Percentiles rank a stretch among this genome's conserved stretches.
These are phyloP conservation scores for Byssothecium circinans DNA, from an alignment of 2,329 filamentous ascomycete species.

Conservation along the genomic window DNA sequence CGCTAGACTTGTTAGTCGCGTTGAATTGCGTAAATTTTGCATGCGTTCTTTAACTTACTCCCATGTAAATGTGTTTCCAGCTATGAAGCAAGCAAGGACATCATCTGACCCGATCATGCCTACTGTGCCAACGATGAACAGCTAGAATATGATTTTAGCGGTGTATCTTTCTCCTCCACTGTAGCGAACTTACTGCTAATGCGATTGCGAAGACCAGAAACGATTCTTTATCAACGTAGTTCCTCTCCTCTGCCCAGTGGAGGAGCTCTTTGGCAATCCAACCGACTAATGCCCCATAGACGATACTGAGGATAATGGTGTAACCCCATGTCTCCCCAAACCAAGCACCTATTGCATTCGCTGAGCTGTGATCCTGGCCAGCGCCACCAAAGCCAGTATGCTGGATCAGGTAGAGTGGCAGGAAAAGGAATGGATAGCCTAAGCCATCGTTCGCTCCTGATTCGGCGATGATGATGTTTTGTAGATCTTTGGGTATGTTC, in stretches of 20 bases:
- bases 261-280: slow-evolving; percentile 81
- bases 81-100: slow-evolving; percentile 88
- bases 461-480: slow-evolving; percentile 68
- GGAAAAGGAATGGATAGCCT: slow-evolving; percentile 85
- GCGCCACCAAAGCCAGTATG: slow-evolving; percentile 64
- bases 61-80: slow-evolving; percentile 88
- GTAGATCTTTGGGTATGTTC: slow-evolving; percentile 79
- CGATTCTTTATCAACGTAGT: slow-evolving; percentile 82
- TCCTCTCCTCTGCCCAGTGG: slow-evolving; percentile 79
- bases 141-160: slow-evolving; percentile 34
- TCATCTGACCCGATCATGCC: slow-evolving; percentile 88
- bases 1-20: slow-evolving; percentile 46
- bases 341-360: slow-evolving; percentile 74
- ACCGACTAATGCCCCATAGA: slow-evolving; percentile 76
- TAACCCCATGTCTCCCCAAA: slow-evolving; percentile 86
- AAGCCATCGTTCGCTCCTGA: slow-evolving; percentile 87
- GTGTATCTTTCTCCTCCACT: background rate
- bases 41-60: slow-evolving; percentile 61
- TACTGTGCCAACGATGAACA: slow-evolving; percentile 85
- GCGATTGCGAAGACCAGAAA: slow-evolving; percentile 86
- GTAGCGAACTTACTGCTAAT: slow-evolving; percentile 61
- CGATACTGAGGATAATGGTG: slow-evolving; percentile 74
- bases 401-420: slow-evolving; percentile 81
- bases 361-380: slow-evolving; percentile 53
- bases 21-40: background rate